A percentile compares a stretch with the other conserved stretches of the same genome.
Conservation (phyloP, 352 stramenopile genomes). For the Phytophthora pistaciae region DNA sequence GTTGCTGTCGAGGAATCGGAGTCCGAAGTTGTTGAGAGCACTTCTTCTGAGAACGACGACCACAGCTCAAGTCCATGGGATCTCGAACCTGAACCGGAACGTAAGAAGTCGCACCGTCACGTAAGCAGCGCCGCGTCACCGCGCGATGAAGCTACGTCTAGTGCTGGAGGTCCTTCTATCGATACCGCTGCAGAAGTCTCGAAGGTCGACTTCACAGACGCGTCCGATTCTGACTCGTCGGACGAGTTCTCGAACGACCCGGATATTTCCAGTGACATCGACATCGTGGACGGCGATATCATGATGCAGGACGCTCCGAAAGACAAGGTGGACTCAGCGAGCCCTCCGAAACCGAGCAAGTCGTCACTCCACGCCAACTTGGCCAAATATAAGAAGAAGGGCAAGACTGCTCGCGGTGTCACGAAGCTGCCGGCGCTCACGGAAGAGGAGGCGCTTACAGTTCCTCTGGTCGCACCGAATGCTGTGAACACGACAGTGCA, state of each 20-base stretch:
- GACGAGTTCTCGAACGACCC: slow-evolving; percentile 55
- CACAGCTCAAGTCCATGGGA: slow-evolving; percentile 38
- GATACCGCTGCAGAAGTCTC: slow-evolving; percentile 16
- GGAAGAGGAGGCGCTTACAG: slow-evolving; percentile 71
- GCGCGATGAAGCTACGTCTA: slow-evolving; percentile 15
- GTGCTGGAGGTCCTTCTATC: slow-evolving; percentile 2
- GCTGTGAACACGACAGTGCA: slow-evolving; percentile 87
- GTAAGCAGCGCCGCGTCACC: slow-evolving; percentile 8
- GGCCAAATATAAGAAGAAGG: slow-evolving; percentile 82
- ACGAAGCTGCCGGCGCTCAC: slow-evolving; percentile 70
- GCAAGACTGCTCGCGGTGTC: slow-evolving; percentile 69
- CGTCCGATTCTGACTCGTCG: slow-evolving; percentile 19
- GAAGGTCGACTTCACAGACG: slow-evolving; percentile 44
- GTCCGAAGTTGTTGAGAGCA: slow-evolving; percentile 29
- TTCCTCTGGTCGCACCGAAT: slow-evolving; percentile 82
- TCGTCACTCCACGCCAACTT: slow-evolving; percentile 65
- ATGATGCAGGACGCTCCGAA: slow-evolving; percentile 54
- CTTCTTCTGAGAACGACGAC: slow-evolving; percentile 17
- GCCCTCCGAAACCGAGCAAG: slow-evolving; percentile 43
- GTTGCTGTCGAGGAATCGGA: slow-evolving; percentile 37
- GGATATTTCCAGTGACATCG: slow-evolving; percentile 64
- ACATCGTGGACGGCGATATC: slow-evolving; percentile 62
- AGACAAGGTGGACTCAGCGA: slow-evolving; percentile 37
- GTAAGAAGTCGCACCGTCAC: slow-evolving; percentile 18
- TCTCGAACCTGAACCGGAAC: slow-evolving; percentile 35